Evolutionary conservation across 1,139 yeast genomes (phyloP), one percentile per base, ranked within the genome.

Genomic region (Magnusiomyces fungicola): DNA sequence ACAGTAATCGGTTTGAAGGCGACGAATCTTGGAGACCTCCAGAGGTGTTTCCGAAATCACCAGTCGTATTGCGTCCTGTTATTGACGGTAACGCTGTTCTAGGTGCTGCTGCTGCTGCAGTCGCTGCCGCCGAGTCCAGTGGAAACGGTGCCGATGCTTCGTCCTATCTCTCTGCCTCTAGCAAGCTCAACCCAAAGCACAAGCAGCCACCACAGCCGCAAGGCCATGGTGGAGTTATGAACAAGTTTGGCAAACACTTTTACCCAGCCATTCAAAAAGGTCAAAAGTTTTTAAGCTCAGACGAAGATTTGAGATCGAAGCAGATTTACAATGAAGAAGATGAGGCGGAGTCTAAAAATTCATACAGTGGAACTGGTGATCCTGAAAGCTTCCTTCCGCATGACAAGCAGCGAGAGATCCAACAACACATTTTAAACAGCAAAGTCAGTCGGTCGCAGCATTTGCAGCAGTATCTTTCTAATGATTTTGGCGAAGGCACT

Each of bases 21-120:
- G 62, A 57, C 33, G 66, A 63, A 43, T 54, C 59, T 1, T 63
- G 67, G 67, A 50, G 67, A 21, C 62, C 66, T 1, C 60, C 62
- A 9, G 59, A 58, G 19, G 48, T 53, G 21, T 51, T 57, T 45
- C 46, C 51, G 3, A 51, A 47, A 3, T 34, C 49, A 2, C 43
- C 41, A 37, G 36, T 47, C 18, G 40, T 45, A 19, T n/a, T 50
- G 30, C 18, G 43, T 3, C 32, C 30, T 3, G 18, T 21, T 25
- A 6, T 24, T 25, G 47, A 24, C 23, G 36, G 18, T 34, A 21
- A 19, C 18, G 12, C 30, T 3, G 33, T 22, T 39, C 36, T 18
- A 18, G 21, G 18, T n/a, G 48, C 46, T 18, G 33, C 39, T 7
- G 46, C 46, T n/a, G 29, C 39, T 23, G 40, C 46, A 7, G 40